Percentiles rank a stretch among this genome's conserved stretches.
phyloP scores from a whole-genome alignment of 2,329 filamentous ascomycete species.

The Tolypocladium inflatum region DNA sequence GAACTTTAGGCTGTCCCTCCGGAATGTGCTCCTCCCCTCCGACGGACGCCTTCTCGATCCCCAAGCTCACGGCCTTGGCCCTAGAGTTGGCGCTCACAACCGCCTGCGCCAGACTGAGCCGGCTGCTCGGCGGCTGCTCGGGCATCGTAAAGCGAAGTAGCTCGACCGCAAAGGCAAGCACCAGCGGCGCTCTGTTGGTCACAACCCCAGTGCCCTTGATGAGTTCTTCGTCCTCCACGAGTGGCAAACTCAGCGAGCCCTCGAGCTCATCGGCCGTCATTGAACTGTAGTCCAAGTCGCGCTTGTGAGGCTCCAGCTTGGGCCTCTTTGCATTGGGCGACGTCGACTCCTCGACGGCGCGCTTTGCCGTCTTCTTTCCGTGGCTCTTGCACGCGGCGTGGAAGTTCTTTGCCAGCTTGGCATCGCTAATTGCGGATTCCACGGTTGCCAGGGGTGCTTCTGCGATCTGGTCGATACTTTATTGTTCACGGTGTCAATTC shows the following conservation, averaged over 20 bases:
- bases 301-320: conserved; percentile 22
- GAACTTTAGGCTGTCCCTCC: conserved; percentile 64
- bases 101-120: conserved; percentile 73
- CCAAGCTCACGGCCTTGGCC: conserved; percentile 65
- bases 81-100: conserved; percentile 75
- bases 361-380: conserved; percentile 29
- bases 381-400: conserved; percentile 46
- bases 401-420: conserved; percentile 39
- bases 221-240: conserved; percentile 45
- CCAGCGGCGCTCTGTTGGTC: conserved; percentile 74
- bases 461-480: conserved; percentile 45
- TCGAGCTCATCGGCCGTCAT: conserved; percentile 51
- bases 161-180: conserved; percentile 70
- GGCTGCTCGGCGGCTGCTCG: conserved; percentile 74
- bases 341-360: conserved; percentile 12
- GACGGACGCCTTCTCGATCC: conserved; percentile 54
- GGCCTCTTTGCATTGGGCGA: conserved; percentile 18
- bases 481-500: background rate
- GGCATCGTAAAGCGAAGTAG: conserved; percentile 75
- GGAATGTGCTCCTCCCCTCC: conserved; percentile 66
- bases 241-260: conserved; percentile 49
- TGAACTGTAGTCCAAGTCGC: conserved; percentile 27
- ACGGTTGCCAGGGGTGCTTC: conserved; percentile 34
- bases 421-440: conserved; percentile 36
- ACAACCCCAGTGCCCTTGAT: conserved; percentile 50